A percentile compares a stretch with the other conserved stretches of the same genome.
Conservation (phyloP, 257 asterid genomes). For the Solanum chiquidenum region DNA sequence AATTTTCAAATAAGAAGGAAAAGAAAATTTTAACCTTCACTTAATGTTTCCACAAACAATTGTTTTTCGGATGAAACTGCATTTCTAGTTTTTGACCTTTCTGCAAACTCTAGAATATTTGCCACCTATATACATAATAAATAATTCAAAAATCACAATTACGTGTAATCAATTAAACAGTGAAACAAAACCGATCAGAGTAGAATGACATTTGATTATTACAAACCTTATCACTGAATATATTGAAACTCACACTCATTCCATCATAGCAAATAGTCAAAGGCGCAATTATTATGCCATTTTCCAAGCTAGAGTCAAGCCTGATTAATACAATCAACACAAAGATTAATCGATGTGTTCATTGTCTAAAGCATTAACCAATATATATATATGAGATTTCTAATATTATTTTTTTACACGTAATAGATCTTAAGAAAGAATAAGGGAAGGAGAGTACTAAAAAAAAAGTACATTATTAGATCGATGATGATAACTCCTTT, state of each 20-base stretch:
- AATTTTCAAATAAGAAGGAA: not conserved
- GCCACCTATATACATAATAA: not conserved
- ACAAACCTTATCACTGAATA: not conserved
- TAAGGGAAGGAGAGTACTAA: no score
- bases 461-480: no score
- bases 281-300: not conserved
- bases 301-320: not conserved
- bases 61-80: not conserved
- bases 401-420: no score
- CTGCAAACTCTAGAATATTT: not conserved
- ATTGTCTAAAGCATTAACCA: no score
- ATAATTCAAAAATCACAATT: not conserved
- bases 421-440: no score
- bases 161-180: not conserved
- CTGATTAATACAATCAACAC: not conserved
- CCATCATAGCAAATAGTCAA: not conserved
- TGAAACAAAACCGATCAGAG: not conserved
- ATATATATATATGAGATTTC: no score
- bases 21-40: not conserved
- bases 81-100: not conserved
- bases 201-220: not conserved
- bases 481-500: no score
- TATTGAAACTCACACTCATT: not conserved
- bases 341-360: not conserved
- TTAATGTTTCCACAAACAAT: not conserved